A percentile compares a stretch with the other conserved stretches of the same genome.
phyloP scores from a whole-genome alignment of 2,329 filamentous ascomycete species.

The Beauveria asiatica region DNA sequence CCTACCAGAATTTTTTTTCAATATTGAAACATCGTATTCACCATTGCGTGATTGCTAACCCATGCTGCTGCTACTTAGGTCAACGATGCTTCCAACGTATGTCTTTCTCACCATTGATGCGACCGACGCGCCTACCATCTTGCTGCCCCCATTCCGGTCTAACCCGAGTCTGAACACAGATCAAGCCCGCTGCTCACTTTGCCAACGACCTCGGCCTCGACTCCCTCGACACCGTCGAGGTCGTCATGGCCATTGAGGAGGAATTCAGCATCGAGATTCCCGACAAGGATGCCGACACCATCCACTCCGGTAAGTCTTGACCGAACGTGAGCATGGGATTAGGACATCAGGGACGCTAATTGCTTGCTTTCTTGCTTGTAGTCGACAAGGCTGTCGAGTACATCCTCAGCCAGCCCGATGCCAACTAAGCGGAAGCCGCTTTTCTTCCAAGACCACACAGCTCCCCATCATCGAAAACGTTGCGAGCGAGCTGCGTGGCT shows the following conservation, averaged over 20 bases:
- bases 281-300: conserved; percentile 90
- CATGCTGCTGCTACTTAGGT: conserved; percentile 39
- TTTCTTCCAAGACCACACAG: not conserved
- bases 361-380: conserved; percentile 27
- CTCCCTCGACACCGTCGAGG: conserved; percentile 96
- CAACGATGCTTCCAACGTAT: conserved; percentile 56
- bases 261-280: conserved; percentile 89
- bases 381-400: conserved; percentile 93
- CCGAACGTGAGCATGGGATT: not conserved
- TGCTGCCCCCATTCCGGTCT: not conserved
- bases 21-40: not conserved
- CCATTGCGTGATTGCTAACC: not conserved
- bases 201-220: conserved; percentile 95
- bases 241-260: conserved; percentile 99
- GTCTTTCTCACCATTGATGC: conserved; percentile 18
- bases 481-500: not conserved
- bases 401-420: conserved; percentile 87
- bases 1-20: not conserved
- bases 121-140: not conserved
- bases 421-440: conserved; percentile 44
- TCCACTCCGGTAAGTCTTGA: conserved; percentile 72
- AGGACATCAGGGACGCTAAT: not conserved
- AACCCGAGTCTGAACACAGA: conserved; percentile 41
- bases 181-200: conserved; percentile 80
- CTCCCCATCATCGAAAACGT: not conserved